phyloP scores from a whole-genome alignment of 805 yeast genomes.

The Yarrowia alimentaria region DNA sequence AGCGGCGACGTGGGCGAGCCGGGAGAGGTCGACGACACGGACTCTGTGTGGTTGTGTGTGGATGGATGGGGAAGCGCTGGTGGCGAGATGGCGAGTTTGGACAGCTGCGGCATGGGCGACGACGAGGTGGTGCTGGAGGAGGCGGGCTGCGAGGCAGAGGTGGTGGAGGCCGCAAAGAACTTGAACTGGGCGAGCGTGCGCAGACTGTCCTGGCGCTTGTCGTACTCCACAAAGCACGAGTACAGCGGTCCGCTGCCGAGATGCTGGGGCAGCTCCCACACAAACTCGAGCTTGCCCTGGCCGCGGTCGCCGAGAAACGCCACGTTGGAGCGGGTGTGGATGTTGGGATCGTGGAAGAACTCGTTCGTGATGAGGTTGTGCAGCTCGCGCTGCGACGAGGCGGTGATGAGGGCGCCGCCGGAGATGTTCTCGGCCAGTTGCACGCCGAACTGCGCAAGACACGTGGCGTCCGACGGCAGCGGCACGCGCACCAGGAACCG shows the following conservation, averaged over 20 bases:
- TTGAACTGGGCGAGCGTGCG: conserved; percentile 39
- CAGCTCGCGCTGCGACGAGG: conserved; percentile 34
- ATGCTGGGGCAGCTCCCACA: conserved; percentile 36
- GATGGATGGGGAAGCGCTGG: no score
- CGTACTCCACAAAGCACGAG: conserved; percentile 45
- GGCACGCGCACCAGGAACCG: conserved; percentile 30
- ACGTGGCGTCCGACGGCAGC: conserved; percentile 30
- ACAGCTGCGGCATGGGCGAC: conserved; percentile 1
- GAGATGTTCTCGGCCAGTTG: conserved; percentile 30
- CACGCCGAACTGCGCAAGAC: conserved; percentile 31
- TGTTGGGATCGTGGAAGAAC: conserved; percentile 41
- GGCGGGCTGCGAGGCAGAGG: conserved; percentile 1
- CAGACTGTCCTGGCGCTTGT: conserved; percentile 38
- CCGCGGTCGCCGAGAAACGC: conserved; percentile 40
- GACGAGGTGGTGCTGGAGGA: conserved; percentile 4
- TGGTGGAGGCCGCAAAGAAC: conserved; percentile 31
- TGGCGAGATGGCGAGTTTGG: background rate
- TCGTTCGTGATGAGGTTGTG: conserved; percentile 40
- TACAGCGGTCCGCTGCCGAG: conserved; percentile 36
- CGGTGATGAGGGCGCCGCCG: conserved; percentile 40
- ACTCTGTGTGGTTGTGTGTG: no score
- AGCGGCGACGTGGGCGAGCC: conserved; percentile 13
- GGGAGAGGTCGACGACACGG: no score
- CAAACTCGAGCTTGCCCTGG: conserved; percentile 34
- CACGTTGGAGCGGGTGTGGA: conserved; percentile 43